Evolutionary conservation across 495 filamentous ascomycete genomes (phyloP).

Genomic region (Aspergillus ellipticus): DNA sequence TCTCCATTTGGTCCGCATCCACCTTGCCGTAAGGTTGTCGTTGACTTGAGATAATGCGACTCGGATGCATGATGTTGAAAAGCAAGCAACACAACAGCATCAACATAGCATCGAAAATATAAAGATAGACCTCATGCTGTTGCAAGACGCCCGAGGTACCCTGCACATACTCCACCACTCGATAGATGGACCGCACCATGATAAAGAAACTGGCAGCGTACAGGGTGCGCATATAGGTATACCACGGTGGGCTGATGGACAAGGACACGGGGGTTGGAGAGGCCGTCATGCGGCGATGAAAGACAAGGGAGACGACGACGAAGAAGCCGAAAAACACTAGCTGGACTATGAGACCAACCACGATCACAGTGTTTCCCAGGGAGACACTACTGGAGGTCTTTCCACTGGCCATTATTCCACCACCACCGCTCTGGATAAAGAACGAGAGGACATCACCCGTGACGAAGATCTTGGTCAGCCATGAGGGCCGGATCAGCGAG

Average conservation of each 20-base stretch:
- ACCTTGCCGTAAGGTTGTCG: background rate
- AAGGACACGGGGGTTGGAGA: conserved; percentile 12
- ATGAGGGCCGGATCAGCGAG: conserved; percentile 16
- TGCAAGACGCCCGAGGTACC: conserved; percentile 46
- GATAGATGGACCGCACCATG: conserved; percentile 52
- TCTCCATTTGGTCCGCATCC: background rate
- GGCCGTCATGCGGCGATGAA: conserved; percentile 22
- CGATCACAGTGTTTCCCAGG: conserved; percentile 36
- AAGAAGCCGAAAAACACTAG: conserved; percentile 48
- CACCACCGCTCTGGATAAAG: conserved; percentile 22
- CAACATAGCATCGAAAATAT: conserved; percentile 52
- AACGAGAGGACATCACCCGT: conserved; percentile 26
- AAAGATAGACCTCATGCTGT: conserved; percentile 49
- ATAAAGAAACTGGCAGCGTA: conserved; percentile 49
- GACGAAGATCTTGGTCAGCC: conserved; percentile 28
- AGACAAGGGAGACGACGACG: conserved; percentile 32
- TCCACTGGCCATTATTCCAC: background rate
- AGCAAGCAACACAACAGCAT: conserved; percentile 50
- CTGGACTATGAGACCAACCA: conserved; percentile 40
- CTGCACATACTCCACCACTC: conserved; percentile 55
- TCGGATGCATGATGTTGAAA: conserved; percentile 30
- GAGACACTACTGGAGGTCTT: background rate
- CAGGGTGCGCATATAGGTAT: conserved; percentile 40
- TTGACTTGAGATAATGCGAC: conserved; percentile 4
- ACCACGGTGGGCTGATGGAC: conserved; percentile 35